Evolutionary conservation across 2,329 filamentous ascomycete species (phyloP), one percentile per base, ranked within the genome.

Genomic region (Arthrobotrys megalospora): DNA sequence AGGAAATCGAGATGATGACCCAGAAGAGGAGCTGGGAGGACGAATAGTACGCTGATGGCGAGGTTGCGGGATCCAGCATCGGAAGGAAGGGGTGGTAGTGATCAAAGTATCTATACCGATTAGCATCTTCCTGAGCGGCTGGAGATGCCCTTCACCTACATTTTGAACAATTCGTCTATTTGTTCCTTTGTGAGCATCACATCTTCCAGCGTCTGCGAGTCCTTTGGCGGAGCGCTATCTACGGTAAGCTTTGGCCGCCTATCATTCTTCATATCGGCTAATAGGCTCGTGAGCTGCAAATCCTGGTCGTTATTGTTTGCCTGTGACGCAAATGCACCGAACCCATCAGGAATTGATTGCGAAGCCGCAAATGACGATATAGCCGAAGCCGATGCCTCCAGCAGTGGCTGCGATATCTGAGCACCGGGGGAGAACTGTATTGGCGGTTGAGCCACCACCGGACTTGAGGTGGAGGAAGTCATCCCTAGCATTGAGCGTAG

Each of bases 1-100:
- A 90, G 21, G 92, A 92, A 69, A 94, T 90, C 41, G 91, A 89
- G 53, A 94, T 87, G 76, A 95, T 91, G 58, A 92, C 89, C 94
- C 94, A 97, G 84, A 97, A 97, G 0, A 97, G 88, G 12, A 97
- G 87, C 3, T 91, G 90, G 63, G 93, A 92, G 81, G 95, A 91
- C 76, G 90, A 88, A 82, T 92, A 92, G 83, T 93, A 96, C 73
- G 90, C 87, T 55, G 96, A 91, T 1, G 93, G 91, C 0, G 88
- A 85, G 80, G 91, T 89, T 8, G 87, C 83, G 5, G 89, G 87
- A 81, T 90, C 91, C 80, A 95, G 88, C 82, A 95, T 92, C 0
- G 92, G 92, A 14, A 95, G 85, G 82, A 92, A 95, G 0, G 90
- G 90, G 83, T 96, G 92, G 83, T 94, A 95, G 82, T 87, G 89